A percentile compares a stretch with the other conserved stretches of the same genome.
Conservation (phyloP, 2,329 filamentous ascomycete genomes). For the Colletotrichum somersetense region DNA sequence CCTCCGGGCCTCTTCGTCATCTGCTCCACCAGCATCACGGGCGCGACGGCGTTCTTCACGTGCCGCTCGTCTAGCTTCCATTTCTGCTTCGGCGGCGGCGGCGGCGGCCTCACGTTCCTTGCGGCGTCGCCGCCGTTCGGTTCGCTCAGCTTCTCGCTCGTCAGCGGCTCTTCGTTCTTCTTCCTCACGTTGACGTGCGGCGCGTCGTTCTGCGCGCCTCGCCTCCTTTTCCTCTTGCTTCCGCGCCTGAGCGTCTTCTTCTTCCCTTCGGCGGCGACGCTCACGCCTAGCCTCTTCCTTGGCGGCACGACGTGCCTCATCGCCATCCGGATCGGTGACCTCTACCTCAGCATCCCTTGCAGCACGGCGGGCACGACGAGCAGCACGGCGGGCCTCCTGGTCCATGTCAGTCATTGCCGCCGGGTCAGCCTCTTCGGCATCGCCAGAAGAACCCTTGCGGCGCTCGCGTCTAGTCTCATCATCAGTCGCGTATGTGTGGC, state of each 20-base stretch:
- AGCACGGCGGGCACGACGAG: slow-evolving; percentile 70
- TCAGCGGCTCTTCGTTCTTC: slow-evolving; percentile 63
- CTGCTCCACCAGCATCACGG: slow-evolving; percentile 55
- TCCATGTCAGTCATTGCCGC: slow-evolving; percentile 65
- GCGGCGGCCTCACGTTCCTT: slow-evolving; percentile 62
- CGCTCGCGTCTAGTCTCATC: slow-evolving; percentile 60
- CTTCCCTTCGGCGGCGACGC: slow-evolving; percentile 67
- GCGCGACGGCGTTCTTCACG: slow-evolving; percentile 63
- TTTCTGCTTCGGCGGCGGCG: slow-evolving; percentile 59
- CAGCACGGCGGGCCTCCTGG: slow-evolving; percentile 71
- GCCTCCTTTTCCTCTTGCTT: slow-evolving; percentile 70
- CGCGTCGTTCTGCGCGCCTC: slow-evolving; percentile 66
- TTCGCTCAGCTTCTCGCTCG: slow-evolving; percentile 62
- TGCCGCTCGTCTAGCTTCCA: slow-evolving; percentile 60
- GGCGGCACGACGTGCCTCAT: slow-evolving; percentile 67
- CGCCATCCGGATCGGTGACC: slow-evolving; percentile 63
- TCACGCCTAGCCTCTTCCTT: slow-evolving; percentile 71
- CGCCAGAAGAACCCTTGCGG: slow-evolving; percentile 58
- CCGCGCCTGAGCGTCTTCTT: slow-evolving; percentile 64
- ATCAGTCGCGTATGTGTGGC: slow-evolving; percentile 64
- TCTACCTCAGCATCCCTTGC: slow-evolving; percentile 59
- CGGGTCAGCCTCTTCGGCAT: slow-evolving; percentile 61
- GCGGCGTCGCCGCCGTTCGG: slow-evolving; percentile 63
- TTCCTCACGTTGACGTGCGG: slow-evolving; percentile 62
- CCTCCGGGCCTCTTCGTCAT: slow-evolving; percentile 68